A percentile compares a stretch with the other conserved stretches of the same genome.
Evolutionary conservation across 495 filamentous ascomycete species (phyloP).

Genomic region (Bathelium albidoporum): DNA sequence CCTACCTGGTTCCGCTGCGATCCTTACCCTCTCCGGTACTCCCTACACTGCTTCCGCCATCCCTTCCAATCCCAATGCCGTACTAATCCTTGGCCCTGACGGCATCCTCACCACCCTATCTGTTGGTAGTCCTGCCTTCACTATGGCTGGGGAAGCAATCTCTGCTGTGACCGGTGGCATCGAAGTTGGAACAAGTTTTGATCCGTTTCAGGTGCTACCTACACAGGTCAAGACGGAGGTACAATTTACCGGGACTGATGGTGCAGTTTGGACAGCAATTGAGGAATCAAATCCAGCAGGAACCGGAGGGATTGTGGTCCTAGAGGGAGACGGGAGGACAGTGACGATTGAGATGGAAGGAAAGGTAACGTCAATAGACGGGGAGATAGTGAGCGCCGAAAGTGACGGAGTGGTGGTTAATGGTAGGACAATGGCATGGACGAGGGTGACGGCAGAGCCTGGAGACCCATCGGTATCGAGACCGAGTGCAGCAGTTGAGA

Average conservation of each 20-base stretch:
- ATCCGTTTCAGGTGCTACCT: not conserved
- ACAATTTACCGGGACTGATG: not conserved
- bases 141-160: not conserved
- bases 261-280: not conserved
- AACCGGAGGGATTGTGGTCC: not conserved
- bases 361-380: not conserved
- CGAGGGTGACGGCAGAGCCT: not conserved
- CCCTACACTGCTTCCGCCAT: not conserved
- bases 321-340: not conserved
- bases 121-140: not conserved
- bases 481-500: not conserved
- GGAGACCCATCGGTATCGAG: not conserved
- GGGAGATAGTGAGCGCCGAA: not conserved
- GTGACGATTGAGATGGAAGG: not conserved
- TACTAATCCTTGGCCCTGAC: not conserved
- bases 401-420: not conserved
- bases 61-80: not conserved
- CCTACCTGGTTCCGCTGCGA: not conserved
- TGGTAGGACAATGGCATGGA: not conserved
- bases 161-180: not conserved
- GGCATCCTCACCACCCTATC: not conserved
- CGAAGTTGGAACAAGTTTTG: not conserved
- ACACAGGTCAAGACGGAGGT: not conserved
- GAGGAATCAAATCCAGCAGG: not conserved
- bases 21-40: not conserved